Base-by-base conservation (phyloP, 1,284 basidiomycete species). In the Irpex rosettiformis region DNA sequence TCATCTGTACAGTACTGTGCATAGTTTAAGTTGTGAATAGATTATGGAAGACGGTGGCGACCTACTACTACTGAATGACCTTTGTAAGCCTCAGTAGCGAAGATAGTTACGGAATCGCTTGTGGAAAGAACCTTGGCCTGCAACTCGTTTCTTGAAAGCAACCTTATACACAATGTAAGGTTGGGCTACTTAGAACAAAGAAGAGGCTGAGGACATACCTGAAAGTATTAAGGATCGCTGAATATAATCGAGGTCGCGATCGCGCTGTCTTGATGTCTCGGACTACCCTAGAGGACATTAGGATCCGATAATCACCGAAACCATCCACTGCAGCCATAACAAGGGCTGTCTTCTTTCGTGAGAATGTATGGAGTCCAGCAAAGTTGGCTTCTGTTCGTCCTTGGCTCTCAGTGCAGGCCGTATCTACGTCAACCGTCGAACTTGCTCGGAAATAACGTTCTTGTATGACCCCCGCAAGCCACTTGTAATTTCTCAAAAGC, bases 281-380 rank as follows among this genome's bases (percentile, higher is more conserved):
- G 45, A 58, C 51, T 4, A 51, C 22, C 18, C 58, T 25, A 6
- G 58, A 54, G 1, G 58, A 55, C 25, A 55, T 47, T 5, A 43
- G 43, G 27, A 58, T 48, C 28, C 40, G 53, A 8, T 18, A 21
- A 8, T 40, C n/a, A 6, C 58, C 58, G 21, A 25, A 45, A 3
- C 37, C 47, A n/a, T 58, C 58, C 11, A 55, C 18, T 3, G 24
- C 22, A 16, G 55, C 45, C 4, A 52, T 13, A 7, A 55, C 27
- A 3, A 58, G 28, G 3, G 58, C 43, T 2, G 53, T 30, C 47
- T 55, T 58, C 53, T 55, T 58, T 7, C 28, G 7, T 6, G 58
- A 55, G 4, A 58, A 53, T 22, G 27, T 18, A 11, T 42, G n/a
- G 6, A 42, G n/a, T 33, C 16, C 29, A 6, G 13, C 52, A 24